phyloP scores from a whole-genome alignment of 75 land plant species.

The Sequoia sempervirens region DNA sequence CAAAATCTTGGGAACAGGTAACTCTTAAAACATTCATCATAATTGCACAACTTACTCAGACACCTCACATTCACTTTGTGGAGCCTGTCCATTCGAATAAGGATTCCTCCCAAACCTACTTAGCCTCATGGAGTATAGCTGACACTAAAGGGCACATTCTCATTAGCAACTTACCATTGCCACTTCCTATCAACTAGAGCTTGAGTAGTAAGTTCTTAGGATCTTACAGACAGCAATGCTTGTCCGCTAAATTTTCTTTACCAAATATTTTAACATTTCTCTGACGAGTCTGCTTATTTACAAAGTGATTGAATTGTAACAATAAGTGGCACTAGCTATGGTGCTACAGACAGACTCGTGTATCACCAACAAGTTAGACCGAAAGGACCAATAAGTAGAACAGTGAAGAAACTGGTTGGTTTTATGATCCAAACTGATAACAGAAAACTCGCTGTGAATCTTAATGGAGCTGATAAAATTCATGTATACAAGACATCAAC shows the following conservation, averaged over 20 bases:
- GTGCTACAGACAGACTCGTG: not conserved
- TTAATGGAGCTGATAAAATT: not conserved
- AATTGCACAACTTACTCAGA: not conserved
- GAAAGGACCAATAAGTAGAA: not conserved
- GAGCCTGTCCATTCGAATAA: not conserved
- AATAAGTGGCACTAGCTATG: not conserved
- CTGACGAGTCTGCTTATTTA: not conserved
- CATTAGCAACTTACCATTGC: not conserved
- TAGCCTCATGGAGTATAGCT: not conserved
- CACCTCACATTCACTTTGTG: not conserved
- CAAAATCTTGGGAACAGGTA: not conserved
- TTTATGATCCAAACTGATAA: not conserved
- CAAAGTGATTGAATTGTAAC: not conserved
- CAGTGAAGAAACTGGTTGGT: not conserved
- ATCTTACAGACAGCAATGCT: not conserved
- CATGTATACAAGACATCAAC: not conserved
- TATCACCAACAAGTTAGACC: not conserved
- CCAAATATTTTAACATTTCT: not conserved
- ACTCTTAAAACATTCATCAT: not conserved
- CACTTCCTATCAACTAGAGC: not conserved
- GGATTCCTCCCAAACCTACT: not conserved
- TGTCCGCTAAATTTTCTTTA: not conserved
- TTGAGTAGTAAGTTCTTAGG: not conserved
- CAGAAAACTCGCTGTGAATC: not conserved
- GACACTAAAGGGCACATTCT: not conserved